Base-by-base conservation (phyloP, 2,329 filamentous ascomycete genomes). In the Neofusicoccum cordaticola region DNA sequence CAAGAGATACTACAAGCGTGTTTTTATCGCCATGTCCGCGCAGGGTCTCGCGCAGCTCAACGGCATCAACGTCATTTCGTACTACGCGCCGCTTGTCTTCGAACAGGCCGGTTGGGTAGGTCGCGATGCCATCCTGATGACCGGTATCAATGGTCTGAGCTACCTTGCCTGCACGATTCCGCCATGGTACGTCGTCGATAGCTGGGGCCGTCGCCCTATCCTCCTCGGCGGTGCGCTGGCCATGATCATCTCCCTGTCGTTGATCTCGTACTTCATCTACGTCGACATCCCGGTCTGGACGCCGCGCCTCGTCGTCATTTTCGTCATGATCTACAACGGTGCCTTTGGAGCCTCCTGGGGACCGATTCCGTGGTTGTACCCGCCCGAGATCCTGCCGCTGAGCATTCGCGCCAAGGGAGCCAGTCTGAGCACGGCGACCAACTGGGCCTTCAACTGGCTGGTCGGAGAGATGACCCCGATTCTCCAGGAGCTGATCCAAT, bases 51-150 rank as follows among this genome's bases (percentile, higher is more conserved):
- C 95, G 34, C 95, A 99, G 79, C 87, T 99, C 62, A 98, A 98
- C 80, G 95, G 95, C 69, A 99, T 99, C 82, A 99, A 99, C 79
- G 95, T 99, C 75, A 99, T 99, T 68, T 98, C 94, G 1, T 99
- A 98, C 83, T 99, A 99, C 75, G 95, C 95, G 0, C 95, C 95
- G 0, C 88, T 96, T 64, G 94, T 98, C 15, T 98, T 99, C 72
- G 93, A 97, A 79, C 93, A 93, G 66, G 95, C 95, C 42, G 94
- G 95, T n/a, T 98, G 94, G 95, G 80, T 87, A 63, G 95, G 94
- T 34, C 92, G 94, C 69, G 85, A 92, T 66, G 95, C 95, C 4
- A 91, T 98, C 68, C 85, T 98, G 67, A 98, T 98, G 95, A 97
- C 95, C 6, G 95, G 95, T 64, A 92, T 98, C 77, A 99, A 98